These are phyloP conservation scores for Verticillium klebahnii DNA, from an alignment of 2,329 filamentous ascomycete genomes.

Conservation along the genomic window DNA sequence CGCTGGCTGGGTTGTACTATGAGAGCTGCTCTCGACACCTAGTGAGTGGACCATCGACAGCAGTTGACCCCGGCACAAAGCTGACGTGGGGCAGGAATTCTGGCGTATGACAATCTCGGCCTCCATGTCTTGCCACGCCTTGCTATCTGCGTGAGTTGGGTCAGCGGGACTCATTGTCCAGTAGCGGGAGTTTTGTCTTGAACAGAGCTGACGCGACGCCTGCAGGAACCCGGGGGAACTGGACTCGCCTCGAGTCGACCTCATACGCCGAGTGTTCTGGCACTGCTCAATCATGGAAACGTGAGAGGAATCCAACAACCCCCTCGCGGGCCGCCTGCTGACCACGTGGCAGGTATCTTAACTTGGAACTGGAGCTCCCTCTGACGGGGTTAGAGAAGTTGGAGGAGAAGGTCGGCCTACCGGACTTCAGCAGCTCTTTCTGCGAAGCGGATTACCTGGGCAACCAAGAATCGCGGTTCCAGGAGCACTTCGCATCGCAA, in stretches of 20 bases:
- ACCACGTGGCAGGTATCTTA: conserved; percentile 36
- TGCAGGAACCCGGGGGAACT: conserved; percentile 38
- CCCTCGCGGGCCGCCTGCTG: not conserved
- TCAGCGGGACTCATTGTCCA: conserved; percentile 5
- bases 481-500: conserved; percentile 56
- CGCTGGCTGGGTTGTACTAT: conserved; percentile 52
- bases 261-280: conserved; percentile 53
- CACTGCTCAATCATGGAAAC: conserved; percentile 52
- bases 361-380: conserved; percentile 55
- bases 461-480: conserved; percentile 48
- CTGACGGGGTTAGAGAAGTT: conserved; percentile 48
- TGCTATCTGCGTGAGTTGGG: conserved; percentile 44
- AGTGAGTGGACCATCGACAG: conserved; percentile 2
- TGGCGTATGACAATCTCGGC: conserved; percentile 54
- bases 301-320: conserved; percentile 22
- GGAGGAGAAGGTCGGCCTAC: conserved; percentile 49
- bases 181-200: not conserved
- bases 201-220: conserved; percentile 1
- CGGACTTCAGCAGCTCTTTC: conserved; percentile 44
- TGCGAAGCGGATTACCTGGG: conserved; percentile 41
- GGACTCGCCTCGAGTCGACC: conserved; percentile 39
- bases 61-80: not conserved
- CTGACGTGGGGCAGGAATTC: conserved; percentile 41
- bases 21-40: conserved; percentile 36
- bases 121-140: conserved; percentile 51